Evolutionary conservation across 176 grass and related monocot genomes (phyloP).

Genomic region (Eleusine coracana): DNA sequence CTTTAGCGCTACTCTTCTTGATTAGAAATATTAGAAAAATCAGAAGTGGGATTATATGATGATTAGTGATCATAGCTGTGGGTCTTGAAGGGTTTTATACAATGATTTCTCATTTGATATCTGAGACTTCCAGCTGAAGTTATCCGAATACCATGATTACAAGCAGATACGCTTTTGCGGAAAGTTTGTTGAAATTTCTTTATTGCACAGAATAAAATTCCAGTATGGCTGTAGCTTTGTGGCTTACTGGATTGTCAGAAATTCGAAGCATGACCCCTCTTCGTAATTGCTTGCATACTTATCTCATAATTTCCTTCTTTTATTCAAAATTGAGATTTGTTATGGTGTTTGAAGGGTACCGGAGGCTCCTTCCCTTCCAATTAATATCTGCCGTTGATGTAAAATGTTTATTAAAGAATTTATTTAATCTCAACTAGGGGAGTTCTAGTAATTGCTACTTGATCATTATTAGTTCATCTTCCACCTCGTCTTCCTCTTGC

Average conservation of each 20-base stretch:
- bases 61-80: slow-evolving; percentile 32
- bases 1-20: slow-evolving; percentile 4
- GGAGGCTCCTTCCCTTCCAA: too few relatives aligned
- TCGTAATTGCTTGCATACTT: neutral
- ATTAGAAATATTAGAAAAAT: neutral
- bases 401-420: too few relatives aligned
- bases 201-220: slow-evolving; percentile 1
- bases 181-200: slow-evolving; percentile 8
- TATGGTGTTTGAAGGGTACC: too few relatives aligned
- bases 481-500: too few relatives aligned
- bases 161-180: neutral
- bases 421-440: too few relatives aligned
- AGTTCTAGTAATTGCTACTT: too few relatives aligned
- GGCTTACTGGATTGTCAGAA: neutral
- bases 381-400: too few relatives aligned
- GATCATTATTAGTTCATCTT: too few relatives aligned
- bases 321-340: neutral
- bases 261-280: neutral
- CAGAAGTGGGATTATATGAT: slow-evolving; percentile 19
- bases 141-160: slow-evolving; percentile 38
- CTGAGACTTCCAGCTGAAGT: slow-evolving; percentile 25
- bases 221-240: neutral
- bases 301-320: neutral
- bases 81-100: neutral
- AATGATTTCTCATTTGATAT: slow-evolving; percentile 29